Evolutionary conservation across 805 yeast genomes (phyloP).

Genomic region (Candida corydali): DNA sequence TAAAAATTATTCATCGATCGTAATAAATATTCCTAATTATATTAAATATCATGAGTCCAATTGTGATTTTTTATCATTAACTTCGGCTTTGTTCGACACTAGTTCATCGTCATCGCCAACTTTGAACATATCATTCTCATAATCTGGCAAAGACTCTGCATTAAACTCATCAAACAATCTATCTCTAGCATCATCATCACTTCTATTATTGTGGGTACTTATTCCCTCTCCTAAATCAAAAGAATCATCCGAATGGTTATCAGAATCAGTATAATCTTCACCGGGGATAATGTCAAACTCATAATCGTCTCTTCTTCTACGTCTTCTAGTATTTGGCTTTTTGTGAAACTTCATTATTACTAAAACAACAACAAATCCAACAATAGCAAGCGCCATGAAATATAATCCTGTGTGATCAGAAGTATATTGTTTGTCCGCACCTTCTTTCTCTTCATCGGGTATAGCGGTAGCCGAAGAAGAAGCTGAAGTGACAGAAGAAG

Average conservation of each 20-base stretch:
- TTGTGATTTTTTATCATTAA: background rate
- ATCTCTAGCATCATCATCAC: constrained; percentile 35
- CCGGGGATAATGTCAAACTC: constrained; percentile 78
- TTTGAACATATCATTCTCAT: constrained; percentile 34
- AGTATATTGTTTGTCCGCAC: constrained; percentile 30
- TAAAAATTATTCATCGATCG: no score
- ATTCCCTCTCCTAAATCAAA: constrained; percentile 28
- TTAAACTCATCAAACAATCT: constrained; percentile 38
- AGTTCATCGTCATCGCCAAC: constrained; percentile 39
- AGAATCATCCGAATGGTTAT: constrained; percentile 19
- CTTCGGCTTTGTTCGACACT: background rate
- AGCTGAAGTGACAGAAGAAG: background rate
- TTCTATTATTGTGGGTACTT: constrained; percentile 13
- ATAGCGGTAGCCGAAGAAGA: constrained; percentile 7
- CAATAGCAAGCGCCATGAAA: constrained; percentile 52
- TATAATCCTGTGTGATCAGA: constrained; percentile 54
- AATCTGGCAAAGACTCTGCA: constrained; percentile 33
- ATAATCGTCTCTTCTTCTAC: constrained; percentile 63
- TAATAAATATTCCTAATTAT: no score
- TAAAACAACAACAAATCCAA: constrained; percentile 53
- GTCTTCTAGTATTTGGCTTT: constrained; percentile 36
- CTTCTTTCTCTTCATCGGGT: constrained; percentile 23
- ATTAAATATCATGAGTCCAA: background rate
- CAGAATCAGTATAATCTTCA: constrained; percentile 47
- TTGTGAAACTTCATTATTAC: constrained; percentile 42